Base-by-base conservation (phyloP, 1,284 basidiomycete species). In the Trametes hirsuta region DNA sequence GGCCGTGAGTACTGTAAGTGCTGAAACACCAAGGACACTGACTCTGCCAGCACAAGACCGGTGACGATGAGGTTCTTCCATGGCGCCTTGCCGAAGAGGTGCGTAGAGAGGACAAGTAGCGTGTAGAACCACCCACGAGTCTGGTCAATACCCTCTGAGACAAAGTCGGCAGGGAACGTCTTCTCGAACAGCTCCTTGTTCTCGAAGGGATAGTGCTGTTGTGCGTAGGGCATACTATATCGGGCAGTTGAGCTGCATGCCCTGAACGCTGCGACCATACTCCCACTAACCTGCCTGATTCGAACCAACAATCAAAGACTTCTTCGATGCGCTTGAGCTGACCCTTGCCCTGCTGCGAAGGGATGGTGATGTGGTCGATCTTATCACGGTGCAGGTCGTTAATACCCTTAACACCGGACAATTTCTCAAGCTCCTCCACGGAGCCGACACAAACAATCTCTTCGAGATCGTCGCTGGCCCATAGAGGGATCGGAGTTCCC, bases 271-370 rank as follows among this genome's bases (percentile, higher is more conserved):
- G 14, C 2, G 6, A 34, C 37, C 34, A 22, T n/a, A 45, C 24
- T 18, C 6, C 21, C 36, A 66, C 82, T 61, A 66, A 94, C 94
- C 92, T 95, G 77, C 97, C 97, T 6, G 97, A 98, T 80, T 99
- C 97, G 75, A 99, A 99, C 97, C 97, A 99, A 75, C 97, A 99
- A 75, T 99, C 97, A 75, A 99, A 99, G 35, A 99, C 95, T 75
- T 98, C 97, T 62, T 98, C 94, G 18, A 98, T 84, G 60, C 97
- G 88, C 75, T 85, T 93, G 45, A 99, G 79, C 21, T 79, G 76
- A 21, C 97, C 97, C 72, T 96, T 97, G 64, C 96, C 97, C 74
- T 88, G 77, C 72, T 91, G 82, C 36, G 95, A 98, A 4, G 97
- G 97, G 70, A 99, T 98, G 58, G 94, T 96, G 78, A 99, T 94